A percentile compares a stretch with the other conserved stretches of the same genome.
phyloP scores from a whole-genome alignment of 768 basidiomycete species.

The Boletus bicolor region DNA sequence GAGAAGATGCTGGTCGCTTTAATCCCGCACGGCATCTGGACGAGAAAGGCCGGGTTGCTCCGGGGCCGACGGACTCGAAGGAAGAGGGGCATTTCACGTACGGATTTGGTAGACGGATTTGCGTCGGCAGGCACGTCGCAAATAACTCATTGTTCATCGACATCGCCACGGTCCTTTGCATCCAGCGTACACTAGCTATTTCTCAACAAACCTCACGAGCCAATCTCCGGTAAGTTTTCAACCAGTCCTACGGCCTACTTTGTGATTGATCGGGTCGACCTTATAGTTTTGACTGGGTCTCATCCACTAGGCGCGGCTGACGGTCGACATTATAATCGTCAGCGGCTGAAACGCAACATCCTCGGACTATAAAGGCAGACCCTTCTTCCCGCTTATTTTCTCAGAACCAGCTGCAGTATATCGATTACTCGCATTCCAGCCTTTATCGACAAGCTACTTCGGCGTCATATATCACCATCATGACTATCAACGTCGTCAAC shows the following conservation, averaged over 20 bases:
- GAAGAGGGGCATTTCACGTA: slow-evolving; percentile 17
- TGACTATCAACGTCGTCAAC: slow-evolving; percentile 11
- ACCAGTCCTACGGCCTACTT: not conserved
- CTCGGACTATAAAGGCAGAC: slow-evolving; percentile 9
- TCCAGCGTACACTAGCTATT: not conserved
- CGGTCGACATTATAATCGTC: slow-evolving; percentile 3
- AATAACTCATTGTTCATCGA: slow-evolving; percentile 34
- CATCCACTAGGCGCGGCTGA: slow-evolving; percentile 9
- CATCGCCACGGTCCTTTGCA: slow-evolving; percentile 29
- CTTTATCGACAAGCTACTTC: slow-evolving; percentile 1
- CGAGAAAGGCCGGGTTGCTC: not conserved
- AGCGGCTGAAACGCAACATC: slow-evolving; percentile 6
- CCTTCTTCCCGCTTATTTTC: not conserved
- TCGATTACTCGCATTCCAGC: not conserved
- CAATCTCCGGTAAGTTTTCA: slow-evolving; percentile 1
- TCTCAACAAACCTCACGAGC: not conserved
- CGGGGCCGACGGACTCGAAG: slow-evolving; percentile 3
- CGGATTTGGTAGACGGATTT: slow-evolving; percentile 21
- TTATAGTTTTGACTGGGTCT: slow-evolving; percentile 1
- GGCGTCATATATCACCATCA: slow-evolving; percentile 4
- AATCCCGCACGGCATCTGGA: slow-evolving; percentile 31
- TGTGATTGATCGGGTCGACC: not conserved
- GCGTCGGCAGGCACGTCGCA: slow-evolving; percentile 35
- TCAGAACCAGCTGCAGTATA: not conserved
- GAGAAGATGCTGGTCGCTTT: slow-evolving; percentile 42